These are phyloP conservation scores for Talaromyces sp. DNA, from an alignment of 2,329 filamentous ascomycete genomes.

Conservation along the genomic window DNA sequence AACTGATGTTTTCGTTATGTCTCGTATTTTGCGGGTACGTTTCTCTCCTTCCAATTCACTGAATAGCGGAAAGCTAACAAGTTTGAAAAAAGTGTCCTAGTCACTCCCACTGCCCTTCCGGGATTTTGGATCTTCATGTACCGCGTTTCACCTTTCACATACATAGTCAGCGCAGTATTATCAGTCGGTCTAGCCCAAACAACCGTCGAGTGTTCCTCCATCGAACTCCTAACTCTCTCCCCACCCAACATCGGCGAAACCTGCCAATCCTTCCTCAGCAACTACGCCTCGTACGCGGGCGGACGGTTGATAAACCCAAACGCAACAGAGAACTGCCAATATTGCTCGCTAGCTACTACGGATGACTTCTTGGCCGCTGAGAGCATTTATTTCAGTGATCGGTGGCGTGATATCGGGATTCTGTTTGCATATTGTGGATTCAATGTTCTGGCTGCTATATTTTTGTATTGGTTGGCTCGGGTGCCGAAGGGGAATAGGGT, in stretches of 20 bases:
- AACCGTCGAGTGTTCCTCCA: slow-evolving; percentile 29
- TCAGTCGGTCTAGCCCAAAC: slow-evolving; percentile 30
- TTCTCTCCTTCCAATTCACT: no score
- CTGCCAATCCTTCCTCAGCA: slow-evolving; percentile 57
- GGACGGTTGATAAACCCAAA: slow-evolving; percentile 61
- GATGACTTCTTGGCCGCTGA: slow-evolving; percentile 50
- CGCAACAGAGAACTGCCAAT: slow-evolving; percentile 56
- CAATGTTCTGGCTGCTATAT: slow-evolving; percentile 47
- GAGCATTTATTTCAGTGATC: slow-evolving; percentile 39
- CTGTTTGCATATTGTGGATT: slow-evolving; percentile 51
- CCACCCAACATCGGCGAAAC: slow-evolving; percentile 56
- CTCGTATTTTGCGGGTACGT: slow-evolving; percentile 51
- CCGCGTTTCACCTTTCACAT: slow-evolving; percentile 61
- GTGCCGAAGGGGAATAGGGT: slow-evolving; percentile 35
- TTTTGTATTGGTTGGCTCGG: slow-evolving; percentile 51
- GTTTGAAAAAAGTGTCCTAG: slow-evolving; percentile 54
- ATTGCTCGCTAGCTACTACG: slow-evolving; percentile 29
- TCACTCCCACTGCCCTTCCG: slow-evolving; percentile 54
- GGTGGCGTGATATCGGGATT: slow-evolving; percentile 53
- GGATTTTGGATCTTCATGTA: slow-evolving; percentile 79
- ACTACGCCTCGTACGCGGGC: slow-evolving; percentile 47
- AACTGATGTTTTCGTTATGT: slow-evolving; percentile 55
- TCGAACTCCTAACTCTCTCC: slow-evolving; percentile 30
- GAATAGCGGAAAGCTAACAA: background rate
- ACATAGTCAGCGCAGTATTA: slow-evolving; percentile 44